Conservation (phyloP, 768 basidiomycete species). For the Suillus sp. region DNA sequence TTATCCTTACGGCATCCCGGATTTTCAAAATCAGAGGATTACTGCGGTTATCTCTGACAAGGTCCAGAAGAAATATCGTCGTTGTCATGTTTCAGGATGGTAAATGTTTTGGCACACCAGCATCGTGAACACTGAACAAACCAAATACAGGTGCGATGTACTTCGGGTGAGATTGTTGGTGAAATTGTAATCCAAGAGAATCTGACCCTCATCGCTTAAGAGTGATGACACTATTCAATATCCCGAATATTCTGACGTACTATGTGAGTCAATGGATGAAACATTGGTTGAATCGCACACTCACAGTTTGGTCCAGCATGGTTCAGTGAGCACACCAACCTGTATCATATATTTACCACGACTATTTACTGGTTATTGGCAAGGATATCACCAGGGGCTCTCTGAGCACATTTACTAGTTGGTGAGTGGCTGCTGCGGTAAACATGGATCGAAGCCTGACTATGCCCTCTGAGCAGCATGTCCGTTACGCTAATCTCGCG, state of each 20-base stretch:
- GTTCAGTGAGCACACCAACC: background rate
- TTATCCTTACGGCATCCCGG: background rate
- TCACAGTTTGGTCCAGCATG: background rate
- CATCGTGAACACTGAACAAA: background rate
- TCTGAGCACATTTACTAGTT: slow-evolving; percentile 2
- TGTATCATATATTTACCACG: background rate
- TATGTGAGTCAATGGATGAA: background rate
- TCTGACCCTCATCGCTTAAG: background rate
- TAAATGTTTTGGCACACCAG: background rate
- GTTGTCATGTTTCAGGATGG: slow-evolving; percentile 1
- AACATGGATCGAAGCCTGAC: background rate
- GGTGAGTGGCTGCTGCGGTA: background rate
- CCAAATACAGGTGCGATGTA: background rate
- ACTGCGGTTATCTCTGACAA: background rate
- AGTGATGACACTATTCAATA: background rate
- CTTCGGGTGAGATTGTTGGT: background rate
- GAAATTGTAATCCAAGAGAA: background rate
- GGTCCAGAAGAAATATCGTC: background rate
- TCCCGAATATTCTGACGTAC: slow-evolving; percentile 1
- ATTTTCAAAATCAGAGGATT: background rate
- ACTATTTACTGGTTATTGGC: background rate
- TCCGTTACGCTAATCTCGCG: background rate
- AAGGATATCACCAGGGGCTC: background rate
- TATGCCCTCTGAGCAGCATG: background rate
- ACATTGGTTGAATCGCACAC: background rate